A percentile compares a stretch with the other conserved stretches of the same genome.
phyloP scores from a whole-genome alignment of 352 stramenopile species.

The Plasmopara viticola region DNA sequence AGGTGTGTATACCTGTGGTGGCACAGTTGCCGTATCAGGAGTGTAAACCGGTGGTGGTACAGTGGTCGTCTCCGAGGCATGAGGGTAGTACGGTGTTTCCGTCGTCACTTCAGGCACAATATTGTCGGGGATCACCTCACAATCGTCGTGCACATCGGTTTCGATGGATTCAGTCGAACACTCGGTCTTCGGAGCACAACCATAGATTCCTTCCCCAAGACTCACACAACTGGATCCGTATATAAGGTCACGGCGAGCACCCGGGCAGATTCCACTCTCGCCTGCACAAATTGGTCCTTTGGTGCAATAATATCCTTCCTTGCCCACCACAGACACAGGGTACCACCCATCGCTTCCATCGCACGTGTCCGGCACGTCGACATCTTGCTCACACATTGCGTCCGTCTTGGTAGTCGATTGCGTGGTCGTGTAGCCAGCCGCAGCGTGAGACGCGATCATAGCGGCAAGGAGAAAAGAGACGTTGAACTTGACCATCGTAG shows the following conservation, averaged over 20 bases:
- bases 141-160: conserved; percentile 4
- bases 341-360: conserved; percentile 26
- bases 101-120: not conserved
- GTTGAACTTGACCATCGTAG: conserved; percentile 35
- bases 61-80: not conserved
- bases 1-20: conserved; percentile 1
- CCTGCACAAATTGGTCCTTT: conserved; percentile 23
- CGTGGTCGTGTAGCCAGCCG: conserved; percentile 4
- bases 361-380: conserved; percentile 16
- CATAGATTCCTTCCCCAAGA: conserved; percentile 14
- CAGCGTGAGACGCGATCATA: conserved; percentile 9
- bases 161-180: conserved; percentile 9
- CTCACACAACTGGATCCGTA: conserved; percentile 23
- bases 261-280: conserved; percentile 19
- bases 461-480: conserved; percentile 20
- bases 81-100: conserved; percentile 1
- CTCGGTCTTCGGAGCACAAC: conserved; percentile 25
- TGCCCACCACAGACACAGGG: conserved; percentile 26
- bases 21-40: not conserved
- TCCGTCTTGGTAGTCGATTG: not conserved
- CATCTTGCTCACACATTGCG: conserved; percentile 14
- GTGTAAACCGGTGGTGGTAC: not conserved
- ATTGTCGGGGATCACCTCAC: conserved; percentile 14
- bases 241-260: conserved; percentile 16
- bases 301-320: conserved; percentile 26